Conservation (phyloP, 257 asterid species). For the Nicotiana tomentosiformis region DNA sequence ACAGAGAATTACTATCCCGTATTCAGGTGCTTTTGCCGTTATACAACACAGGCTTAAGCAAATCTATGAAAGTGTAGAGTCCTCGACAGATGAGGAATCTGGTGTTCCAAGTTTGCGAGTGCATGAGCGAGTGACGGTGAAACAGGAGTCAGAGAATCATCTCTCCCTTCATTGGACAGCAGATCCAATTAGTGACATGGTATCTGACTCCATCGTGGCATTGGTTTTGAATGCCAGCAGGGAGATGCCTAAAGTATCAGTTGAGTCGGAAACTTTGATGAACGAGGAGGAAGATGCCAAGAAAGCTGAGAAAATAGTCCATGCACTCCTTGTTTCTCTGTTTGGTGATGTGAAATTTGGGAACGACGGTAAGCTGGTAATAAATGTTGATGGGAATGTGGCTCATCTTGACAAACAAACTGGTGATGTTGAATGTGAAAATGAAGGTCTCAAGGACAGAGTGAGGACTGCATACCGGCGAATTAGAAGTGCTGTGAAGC, state of each 20-base stretch:
- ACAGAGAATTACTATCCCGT: constrained; percentile 90
- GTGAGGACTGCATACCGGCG: constrained; percentile 65
- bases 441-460: constrained; percentile 76
- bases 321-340: constrained; percentile 76
- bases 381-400: constrained; percentile 64
- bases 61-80: constrained; percentile 80
- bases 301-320: constrained; percentile 69
- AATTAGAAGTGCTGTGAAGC: constrained; percentile 68
- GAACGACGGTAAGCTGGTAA: constrained; percentile 56
- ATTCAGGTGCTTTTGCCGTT: constrained; percentile 92
- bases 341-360: constrained; percentile 81
- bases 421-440: constrained; percentile 83
- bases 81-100: constrained; percentile 68
- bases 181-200: constrained; percentile 94
- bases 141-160: constrained; percentile 82
- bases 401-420: constrained; percentile 68
- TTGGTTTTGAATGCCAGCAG: constrained; percentile 75
- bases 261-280: constrained; percentile 43
- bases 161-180: constrained; percentile 93
- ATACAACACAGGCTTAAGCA: constrained; percentile 80
- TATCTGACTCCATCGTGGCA: constrained; percentile 85
- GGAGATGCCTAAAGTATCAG: constrained; percentile 58
- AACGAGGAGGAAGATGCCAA: constrained; percentile 51
- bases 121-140: constrained; percentile 72
- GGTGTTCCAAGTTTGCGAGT: constrained; percentile 66